Percentiles rank a stretch among this genome's conserved stretches.
Evolutionary conservation across 2,329 filamentous ascomycete species (phyloP).

Genomic region (Apiospora marii): DNA sequence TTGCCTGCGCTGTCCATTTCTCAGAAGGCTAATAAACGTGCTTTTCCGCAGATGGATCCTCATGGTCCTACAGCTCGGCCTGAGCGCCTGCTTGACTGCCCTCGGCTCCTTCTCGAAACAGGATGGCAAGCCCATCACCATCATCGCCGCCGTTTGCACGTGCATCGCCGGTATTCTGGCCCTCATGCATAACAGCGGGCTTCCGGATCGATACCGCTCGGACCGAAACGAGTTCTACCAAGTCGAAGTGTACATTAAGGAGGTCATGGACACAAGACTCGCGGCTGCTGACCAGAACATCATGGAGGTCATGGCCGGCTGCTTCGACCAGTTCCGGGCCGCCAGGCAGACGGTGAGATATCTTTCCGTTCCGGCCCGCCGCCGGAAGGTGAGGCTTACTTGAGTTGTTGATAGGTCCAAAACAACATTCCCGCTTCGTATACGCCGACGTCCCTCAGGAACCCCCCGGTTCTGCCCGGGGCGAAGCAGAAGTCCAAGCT

Average conservation of each 20-base stretch:
- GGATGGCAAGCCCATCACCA: constrained; percentile 52
- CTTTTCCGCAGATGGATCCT: constrained; percentile 50
- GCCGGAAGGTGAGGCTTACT: constrained; percentile 1
- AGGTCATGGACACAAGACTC: constrained; percentile 57
- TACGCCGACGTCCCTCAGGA: constrained; percentile 31
- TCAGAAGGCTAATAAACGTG: neutral
- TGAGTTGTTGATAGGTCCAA: constrained; percentile 40
- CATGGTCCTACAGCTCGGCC: constrained; percentile 57
- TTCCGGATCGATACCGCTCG: constrained; percentile 59
- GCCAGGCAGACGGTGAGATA: constrained; percentile 49
- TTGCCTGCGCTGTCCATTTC: neutral
- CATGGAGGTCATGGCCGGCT: constrained; percentile 56
- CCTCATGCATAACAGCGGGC: constrained; percentile 60
- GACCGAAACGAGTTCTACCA: constrained; percentile 58
- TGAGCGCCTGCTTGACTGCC: constrained; percentile 58
- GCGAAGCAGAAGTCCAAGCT: neutral
- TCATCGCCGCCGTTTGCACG: constrained; percentile 60
- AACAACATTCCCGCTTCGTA: constrained; percentile 56
- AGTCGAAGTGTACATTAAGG: constrained; percentile 59
- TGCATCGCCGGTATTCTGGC: constrained; percentile 58
- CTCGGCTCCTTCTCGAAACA: constrained; percentile 52
- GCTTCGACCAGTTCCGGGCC: constrained; percentile 54
- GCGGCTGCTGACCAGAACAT: constrained; percentile 51
- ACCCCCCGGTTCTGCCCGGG: neutral
- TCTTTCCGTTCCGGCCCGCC: neutral